These are phyloP conservation scores for Dichotomocladium elegans DNA, from an alignment of 371 early-diverging fungal genomes.

Conservation along the genomic window DNA sequence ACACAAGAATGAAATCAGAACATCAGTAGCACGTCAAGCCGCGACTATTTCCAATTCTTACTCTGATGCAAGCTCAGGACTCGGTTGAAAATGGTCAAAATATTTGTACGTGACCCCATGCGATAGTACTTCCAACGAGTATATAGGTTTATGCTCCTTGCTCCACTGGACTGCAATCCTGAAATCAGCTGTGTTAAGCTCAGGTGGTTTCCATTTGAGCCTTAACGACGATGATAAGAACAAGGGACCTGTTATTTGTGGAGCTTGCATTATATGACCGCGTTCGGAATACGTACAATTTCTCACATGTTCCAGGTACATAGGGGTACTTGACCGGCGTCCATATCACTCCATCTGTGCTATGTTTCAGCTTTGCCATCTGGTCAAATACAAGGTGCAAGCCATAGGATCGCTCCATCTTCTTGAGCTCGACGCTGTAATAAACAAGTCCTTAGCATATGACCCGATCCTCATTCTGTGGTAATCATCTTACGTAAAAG, in stretches of 20 bases:
- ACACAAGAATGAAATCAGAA: background rate
- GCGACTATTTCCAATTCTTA: slow-evolving; percentile 25
- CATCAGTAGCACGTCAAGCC: background rate
- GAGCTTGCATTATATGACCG: too few species aligned
- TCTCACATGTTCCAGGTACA: slow-evolving; percentile 60
- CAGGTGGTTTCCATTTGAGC: slow-evolving; percentile 91
- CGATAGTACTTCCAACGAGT: slow-evolving; percentile 52
- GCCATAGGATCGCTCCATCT: slow-evolving; percentile 62
- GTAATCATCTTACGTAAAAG: slow-evolving; percentile 59
- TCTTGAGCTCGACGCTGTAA: slow-evolving; percentile 51
- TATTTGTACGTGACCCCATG: slow-evolving; percentile 54
- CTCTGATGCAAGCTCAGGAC: slow-evolving; percentile 47
- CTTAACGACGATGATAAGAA: too few species aligned
- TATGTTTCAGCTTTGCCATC: slow-evolving; percentile 68
- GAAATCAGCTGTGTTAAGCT: slow-evolving; percentile 85
- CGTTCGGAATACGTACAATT: slow-evolving; percentile 43
- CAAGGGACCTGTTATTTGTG: too few species aligned
- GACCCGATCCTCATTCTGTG: background rate
- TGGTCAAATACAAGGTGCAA: slow-evolving; percentile 57
- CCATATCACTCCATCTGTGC: slow-evolving; percentile 88
- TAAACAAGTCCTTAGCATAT: background rate
- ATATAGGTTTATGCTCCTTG: slow-evolving; percentile 65
- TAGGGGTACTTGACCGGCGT: slow-evolving; percentile 78
- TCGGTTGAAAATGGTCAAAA: slow-evolving; percentile 66
- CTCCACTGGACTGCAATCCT: slow-evolving; percentile 54